Conservation (phyloP, 495 filamentous ascomycete genomes). For the Lophiotrema nucula region DNA sequence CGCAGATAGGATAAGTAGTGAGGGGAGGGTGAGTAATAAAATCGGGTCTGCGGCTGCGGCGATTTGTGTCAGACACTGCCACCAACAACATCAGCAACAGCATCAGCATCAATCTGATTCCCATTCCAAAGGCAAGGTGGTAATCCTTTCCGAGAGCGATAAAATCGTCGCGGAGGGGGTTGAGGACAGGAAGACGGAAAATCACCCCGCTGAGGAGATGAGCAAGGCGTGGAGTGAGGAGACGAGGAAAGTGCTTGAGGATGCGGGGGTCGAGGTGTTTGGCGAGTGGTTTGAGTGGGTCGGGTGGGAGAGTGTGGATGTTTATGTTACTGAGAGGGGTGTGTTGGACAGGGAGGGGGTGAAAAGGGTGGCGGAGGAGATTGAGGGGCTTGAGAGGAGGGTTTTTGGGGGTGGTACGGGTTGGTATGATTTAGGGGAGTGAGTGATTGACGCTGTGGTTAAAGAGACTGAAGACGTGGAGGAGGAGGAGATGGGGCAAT, state of each 20-base stretch:
- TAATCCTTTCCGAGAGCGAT: constrained; percentile 58
- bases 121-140: constrained; percentile 48
- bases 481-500: too few species aligned
- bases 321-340: constrained; percentile 57
- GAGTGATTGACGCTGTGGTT: too few species aligned
- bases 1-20: constrained; percentile 58
- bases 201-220: constrained; percentile 36
- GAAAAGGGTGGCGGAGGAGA: constrained; percentile 8
- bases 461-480: too few species aligned
- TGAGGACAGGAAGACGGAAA: constrained; percentile 48
- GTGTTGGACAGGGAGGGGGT: constrained; percentile 39
- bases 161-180: constrained; percentile 56
- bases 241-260: not conserved
- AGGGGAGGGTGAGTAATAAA: constrained; percentile 65
- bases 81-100: too few species aligned
- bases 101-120: too few species aligned
- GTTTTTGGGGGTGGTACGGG: not conserved
- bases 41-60: constrained; percentile 60
- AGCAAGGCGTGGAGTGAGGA: constrained; percentile 8
- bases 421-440: too few species aligned
- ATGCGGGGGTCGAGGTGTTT: constrained; percentile 43
- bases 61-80: constrained; percentile 45
- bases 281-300: constrained; percentile 72
- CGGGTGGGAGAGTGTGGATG: constrained; percentile 51
- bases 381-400: not conserved